These are phyloP conservation scores for Cadophora sp. DNA, from an alignment of 2,329 filamentous ascomycete species.

Conservation along the genomic window DNA sequence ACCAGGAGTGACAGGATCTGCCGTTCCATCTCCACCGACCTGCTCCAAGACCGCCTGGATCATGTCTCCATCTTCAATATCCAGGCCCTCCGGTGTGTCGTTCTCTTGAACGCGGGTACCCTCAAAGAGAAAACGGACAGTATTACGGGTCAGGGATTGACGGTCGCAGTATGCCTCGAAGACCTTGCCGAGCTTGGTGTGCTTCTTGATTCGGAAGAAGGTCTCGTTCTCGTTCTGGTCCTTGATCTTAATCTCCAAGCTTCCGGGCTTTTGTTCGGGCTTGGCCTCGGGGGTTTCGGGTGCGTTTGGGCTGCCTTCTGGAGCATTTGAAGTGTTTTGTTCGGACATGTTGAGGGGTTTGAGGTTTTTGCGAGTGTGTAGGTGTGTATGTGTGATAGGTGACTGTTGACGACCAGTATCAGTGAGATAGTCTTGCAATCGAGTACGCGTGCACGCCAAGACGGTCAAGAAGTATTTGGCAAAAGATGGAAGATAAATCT, in stretches of 20 bases:
- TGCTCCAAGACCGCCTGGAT: slow-evolving; percentile 32
- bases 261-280: background rate
- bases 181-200: slow-evolving; percentile 31
- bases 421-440: too few species aligned
- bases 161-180: slow-evolving; percentile 29
- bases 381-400: background rate
- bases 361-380: background rate
- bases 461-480: too few species aligned
- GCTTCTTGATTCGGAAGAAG: slow-evolving; percentile 30
- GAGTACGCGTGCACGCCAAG: too few species aligned
- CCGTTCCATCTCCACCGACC: slow-evolving; percentile 22
- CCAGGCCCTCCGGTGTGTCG: slow-evolving; percentile 28
- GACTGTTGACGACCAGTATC: too few species aligned
- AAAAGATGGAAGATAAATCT: too few species aligned
- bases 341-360: background rate
- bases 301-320: background rate
- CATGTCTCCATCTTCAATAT: slow-evolving; percentile 34
- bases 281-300: background rate
- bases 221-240: slow-evolving; percentile 29
- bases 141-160: slow-evolving; percentile 11
- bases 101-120: slow-evolving; percentile 28
- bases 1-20: background rate
- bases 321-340: background rate
- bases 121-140: slow-evolving; percentile 33
- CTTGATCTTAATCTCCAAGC: slow-evolving; percentile 28